phyloP scores from a whole-genome alignment of 345 rosid species.

The Orychophragmus violaceus region DNA sequence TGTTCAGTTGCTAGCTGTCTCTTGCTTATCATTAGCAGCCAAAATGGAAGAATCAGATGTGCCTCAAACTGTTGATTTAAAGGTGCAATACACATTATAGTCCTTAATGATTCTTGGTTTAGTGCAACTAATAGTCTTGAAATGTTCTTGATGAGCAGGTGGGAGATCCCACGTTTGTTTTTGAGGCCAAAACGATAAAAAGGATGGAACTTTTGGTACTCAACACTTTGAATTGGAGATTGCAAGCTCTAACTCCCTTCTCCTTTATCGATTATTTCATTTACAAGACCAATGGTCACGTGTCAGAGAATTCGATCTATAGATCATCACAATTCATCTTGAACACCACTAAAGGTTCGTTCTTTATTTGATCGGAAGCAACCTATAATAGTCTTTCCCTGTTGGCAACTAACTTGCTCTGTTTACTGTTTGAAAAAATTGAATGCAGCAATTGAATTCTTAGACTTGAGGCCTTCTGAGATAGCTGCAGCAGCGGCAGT shows the following conservation, averaged over 20 bases:
- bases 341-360: conserved; percentile 49
- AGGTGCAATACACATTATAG: conserved; percentile 39
- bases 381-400: neutral
- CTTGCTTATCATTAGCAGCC: conserved; percentile 72
- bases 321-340: conserved; percentile 46
- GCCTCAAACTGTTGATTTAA: conserved; percentile 54
- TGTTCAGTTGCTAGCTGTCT: conserved; percentile 55
- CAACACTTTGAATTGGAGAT: conserved; percentile 60
- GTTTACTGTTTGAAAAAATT: conserved; percentile 23
- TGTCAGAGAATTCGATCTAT: conserved; percentile 34
- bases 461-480: conserved; percentile 74
- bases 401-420: conserved; percentile 4
- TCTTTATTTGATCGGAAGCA: neutral
- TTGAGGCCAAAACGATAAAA: conserved; percentile 50
- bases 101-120: neutral
- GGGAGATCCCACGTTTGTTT: conserved; percentile 45
- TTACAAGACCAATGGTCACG: conserved; percentile 30
- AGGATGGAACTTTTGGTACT: conserved; percentile 73
- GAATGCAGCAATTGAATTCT: conserved; percentile 73
- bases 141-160: conserved; percentile 31
- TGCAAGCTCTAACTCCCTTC: conserved; percentile 48
- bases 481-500: conserved; percentile 69
- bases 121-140: neutral
- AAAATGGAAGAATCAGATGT: conserved; percentile 67
- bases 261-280: conserved; percentile 54